A percentile compares a stretch with the other conserved stretches of the same genome.
Evolutionary conservation across 805 yeast species (phyloP).

Genomic region (Myxozyma lipomycoides): DNA sequence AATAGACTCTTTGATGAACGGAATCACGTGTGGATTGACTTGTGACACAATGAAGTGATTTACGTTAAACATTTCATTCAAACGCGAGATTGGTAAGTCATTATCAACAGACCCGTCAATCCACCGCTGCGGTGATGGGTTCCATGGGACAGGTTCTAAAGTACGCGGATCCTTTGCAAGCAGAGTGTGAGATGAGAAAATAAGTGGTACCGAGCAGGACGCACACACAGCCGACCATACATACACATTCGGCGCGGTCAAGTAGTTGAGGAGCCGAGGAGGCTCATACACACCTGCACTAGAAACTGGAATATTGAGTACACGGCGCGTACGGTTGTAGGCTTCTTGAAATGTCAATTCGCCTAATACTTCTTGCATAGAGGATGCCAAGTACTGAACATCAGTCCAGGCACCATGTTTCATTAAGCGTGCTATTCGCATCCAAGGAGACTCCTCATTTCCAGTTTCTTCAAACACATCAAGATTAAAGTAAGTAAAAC

Average conservation of each 20-base stretch:
- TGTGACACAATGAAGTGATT: constrained; percentile 97
- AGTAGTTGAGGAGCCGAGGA: constrained; percentile 80
- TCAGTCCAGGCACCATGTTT: constrained; percentile 91
- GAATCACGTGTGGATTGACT: constrained; percentile 94
- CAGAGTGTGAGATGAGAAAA: constrained; percentile 80
- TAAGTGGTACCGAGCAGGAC: constrained; percentile 89
- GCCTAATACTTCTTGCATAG: constrained; percentile 77
- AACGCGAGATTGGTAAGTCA: constrained; percentile 83
- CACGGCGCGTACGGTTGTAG: constrained; percentile 86
- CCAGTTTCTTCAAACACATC: constrained; percentile 58
- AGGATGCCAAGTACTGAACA: constrained; percentile 60
- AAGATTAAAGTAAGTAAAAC: constrained; percentile 39
- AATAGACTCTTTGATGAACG: constrained; percentile 48
- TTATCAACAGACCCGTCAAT: constrained; percentile 96
- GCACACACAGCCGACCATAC: constrained; percentile 95
- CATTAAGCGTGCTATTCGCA: constrained; percentile 56
- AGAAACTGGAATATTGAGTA: constrained; percentile 90
- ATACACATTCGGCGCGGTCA: constrained; percentile 89
- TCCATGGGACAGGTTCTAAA: constrained; percentile 76
- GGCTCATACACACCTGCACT: constrained; percentile 89
- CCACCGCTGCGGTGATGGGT: constrained; percentile 68
- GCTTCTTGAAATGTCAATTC: constrained; percentile 92
- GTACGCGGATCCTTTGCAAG: constrained; percentile 77
- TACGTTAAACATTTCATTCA: constrained; percentile 95
- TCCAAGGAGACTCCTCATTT: constrained; percentile 49